Evolutionary conservation across 73 alveolate species (phyloP), one percentile per base, ranked within the genome.

Genomic region (Uronychia binucleata): DNA sequence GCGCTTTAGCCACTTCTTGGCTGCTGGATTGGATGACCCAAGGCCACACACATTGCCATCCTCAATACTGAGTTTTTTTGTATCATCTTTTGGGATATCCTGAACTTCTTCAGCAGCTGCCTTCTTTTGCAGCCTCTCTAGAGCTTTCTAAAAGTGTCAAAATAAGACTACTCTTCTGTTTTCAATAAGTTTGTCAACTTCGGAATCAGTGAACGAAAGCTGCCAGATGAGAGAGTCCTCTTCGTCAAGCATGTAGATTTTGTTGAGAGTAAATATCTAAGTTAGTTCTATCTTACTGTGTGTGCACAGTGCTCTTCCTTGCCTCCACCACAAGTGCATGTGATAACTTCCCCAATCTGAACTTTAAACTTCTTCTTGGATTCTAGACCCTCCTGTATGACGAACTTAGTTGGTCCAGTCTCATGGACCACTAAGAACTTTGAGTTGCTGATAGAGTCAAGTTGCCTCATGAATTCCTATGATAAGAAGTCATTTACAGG

Each of bases 171-270:
- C 35, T 5, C 75, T 46, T 11, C 67, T 5, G 28, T 78, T 78
- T 32, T 89, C 81, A 27, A 84, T 57, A 5, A 89, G 58, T 77
- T 85, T 84, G 26, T 74, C 46, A 1, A 89, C 82, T 59, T 89
- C 95, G 0, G 82, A 27, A 57, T 89, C 95, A 25, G 59, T 77
- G 76, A 77, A 89, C 75, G 83, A 29, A 1, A 81, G 88, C 30
- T 81, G 81, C 88, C 88, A 81, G 5, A 81, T 33, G 30, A 81
- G 75, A 5, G 88, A 78, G 32, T 81, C 88, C 28, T 58, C 58
- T 27, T 81, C 88, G 0, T 77, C 81, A 34, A 81, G 30, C 59
- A 33, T 58, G 75, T 34, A 81, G 1, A 81, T 59, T 32, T 81
- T 58, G 8, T 27, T 34, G 46, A 81, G 14, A 1, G 88, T 26